Evolutionary conservation across 495 filamentous ascomycete genomes (phyloP).

Genomic region (Bathelium albidoporum): DNA sequence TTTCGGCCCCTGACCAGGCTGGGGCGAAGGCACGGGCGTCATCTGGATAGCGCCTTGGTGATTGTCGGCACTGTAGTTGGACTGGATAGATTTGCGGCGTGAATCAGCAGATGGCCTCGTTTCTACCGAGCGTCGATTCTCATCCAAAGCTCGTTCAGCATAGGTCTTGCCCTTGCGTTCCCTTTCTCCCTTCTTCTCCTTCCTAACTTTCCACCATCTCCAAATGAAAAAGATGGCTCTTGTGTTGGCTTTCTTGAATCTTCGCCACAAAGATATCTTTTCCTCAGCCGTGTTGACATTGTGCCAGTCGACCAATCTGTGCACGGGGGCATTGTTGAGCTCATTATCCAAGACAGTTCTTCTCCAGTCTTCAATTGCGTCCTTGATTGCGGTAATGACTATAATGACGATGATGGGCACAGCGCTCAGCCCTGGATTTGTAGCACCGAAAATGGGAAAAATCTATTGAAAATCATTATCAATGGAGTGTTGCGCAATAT

Average conservation of each 20-base stretch:
- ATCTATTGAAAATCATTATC: slow-evolving; percentile 62
- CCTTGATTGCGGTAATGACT: slow-evolving; percentile 83
- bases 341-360: slow-evolving; percentile 86
- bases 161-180: slow-evolving; percentile 32
- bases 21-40: slow-evolving; percentile 84
- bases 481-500: no score
- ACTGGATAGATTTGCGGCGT: slow-evolving; percentile 45
- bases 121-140: slow-evolving; percentile 28
- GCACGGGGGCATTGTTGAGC: slow-evolving; percentile 92
- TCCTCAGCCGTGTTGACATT: slow-evolving; percentile 93
- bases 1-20: slow-evolving; percentile 41
- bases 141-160: slow-evolving; percentile 38
- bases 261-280: slow-evolving; percentile 75
- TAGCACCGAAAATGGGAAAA: slow-evolving; percentile 89
- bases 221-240: slow-evolving; percentile 50
- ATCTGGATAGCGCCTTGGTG: slow-evolving; percentile 63
- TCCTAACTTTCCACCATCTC: slow-evolving; percentile 40
- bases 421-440: slow-evolving; percentile 80
- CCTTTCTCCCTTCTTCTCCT: slow-evolving; percentile 34
- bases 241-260: slow-evolving; percentile 81
- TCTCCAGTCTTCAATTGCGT: slow-evolving; percentile 96
- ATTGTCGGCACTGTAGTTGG: slow-evolving; percentile 39
- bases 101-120: slow-evolving; percentile 54
- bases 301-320: slow-evolving; percentile 74
- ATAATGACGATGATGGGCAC: slow-evolving; percentile 93